phyloP scores from a whole-genome alignment of 805 yeast genomes.

The Starmerella powellii region DNA sequence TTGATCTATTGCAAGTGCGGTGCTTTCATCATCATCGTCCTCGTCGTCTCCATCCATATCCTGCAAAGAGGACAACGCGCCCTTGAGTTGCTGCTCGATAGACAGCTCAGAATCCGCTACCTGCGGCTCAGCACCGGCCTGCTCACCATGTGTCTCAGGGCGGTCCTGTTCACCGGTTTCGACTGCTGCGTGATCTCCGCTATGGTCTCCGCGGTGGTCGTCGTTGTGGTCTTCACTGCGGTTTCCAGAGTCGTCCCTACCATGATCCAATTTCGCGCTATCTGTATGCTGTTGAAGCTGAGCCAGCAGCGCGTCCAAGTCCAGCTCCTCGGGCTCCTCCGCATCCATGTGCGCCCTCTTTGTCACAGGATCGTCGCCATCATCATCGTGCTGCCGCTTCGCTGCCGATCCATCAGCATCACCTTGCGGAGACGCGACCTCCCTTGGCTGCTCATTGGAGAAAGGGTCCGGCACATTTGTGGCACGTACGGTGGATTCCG shows the following conservation, averaged over 20 bases:
- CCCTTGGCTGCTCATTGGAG: neutral
- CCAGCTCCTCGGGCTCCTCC: constrained; percentile 17
- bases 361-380: constrained; percentile 2
- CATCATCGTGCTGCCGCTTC: constrained; percentile 8
- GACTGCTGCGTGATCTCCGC: too few species aligned
- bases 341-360: neutral
- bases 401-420: neutral
- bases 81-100: constrained; percentile 24
- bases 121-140: neutral
- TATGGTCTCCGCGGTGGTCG: too few species aligned
- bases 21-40: constrained; percentile 1
- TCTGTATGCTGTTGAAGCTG: constrained; percentile 23
- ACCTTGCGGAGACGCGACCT: neutral
- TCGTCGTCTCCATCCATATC: constrained; percentile 11
- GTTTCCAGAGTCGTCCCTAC: too few species aligned
- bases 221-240: too few species aligned
- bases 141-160: too few species aligned
- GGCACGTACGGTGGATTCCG: constrained; percentile 7
- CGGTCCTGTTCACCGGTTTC: too few species aligned
- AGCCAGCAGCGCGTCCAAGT: constrained; percentile 23
- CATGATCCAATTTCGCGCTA: neutral
- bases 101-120: constrained; percentile 12
- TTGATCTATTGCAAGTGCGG: constrained; percentile 7
- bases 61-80: constrained; percentile 23
- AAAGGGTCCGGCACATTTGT: constrained; percentile 3